These are phyloP conservation scores for Spergularia bocconei DNA, from an alignment of 148 eudicot species.

Conservation along the genomic window DNA sequence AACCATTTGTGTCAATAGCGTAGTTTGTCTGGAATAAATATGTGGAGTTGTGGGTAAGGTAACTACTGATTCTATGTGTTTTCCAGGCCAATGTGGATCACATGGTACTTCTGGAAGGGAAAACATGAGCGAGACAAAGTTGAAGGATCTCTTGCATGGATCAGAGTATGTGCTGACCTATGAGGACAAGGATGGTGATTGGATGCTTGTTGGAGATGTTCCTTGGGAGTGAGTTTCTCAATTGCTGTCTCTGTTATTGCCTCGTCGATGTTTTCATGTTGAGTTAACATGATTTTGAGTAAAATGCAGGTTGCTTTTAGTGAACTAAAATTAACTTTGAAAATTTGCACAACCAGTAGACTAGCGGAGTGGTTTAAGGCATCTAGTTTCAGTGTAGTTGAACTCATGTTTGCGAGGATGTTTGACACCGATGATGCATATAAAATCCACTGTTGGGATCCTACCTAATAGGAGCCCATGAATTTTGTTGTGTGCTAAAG, in stretches of 20 bases:
- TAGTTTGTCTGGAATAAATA: no score
- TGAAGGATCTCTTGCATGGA: slow-evolving; percentile 86
- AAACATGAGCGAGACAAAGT: slow-evolving; percentile 61
- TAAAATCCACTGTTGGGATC: neutral
- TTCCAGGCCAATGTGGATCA: slow-evolving; percentile 55
- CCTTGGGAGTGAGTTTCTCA: slow-evolving; percentile 65
- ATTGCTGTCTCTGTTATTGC: neutral
- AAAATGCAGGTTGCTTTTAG: neutral
- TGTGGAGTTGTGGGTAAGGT: neutral
- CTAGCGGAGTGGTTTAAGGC: neutral
- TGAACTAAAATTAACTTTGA: neutral
- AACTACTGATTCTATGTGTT: slow-evolving; percentile 10
- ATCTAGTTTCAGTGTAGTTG: neutral
- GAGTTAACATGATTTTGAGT: neutral
- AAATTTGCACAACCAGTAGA: neutral
- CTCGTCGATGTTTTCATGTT: neutral
- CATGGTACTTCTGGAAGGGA: slow-evolving; percentile 39
- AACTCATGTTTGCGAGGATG: no score
- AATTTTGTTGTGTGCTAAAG: neutral
- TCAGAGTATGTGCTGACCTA: slow-evolving; percentile 86
- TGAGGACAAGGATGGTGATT: slow-evolving; percentile 86
- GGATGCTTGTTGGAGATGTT: slow-evolving; percentile 86
- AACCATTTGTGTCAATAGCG: neutral
- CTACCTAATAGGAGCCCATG: neutral
- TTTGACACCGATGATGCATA: neutral